phyloP scores from a whole-genome alignment of 1,284 basidiomycete species.

The Dichomitus squalens region DNA sequence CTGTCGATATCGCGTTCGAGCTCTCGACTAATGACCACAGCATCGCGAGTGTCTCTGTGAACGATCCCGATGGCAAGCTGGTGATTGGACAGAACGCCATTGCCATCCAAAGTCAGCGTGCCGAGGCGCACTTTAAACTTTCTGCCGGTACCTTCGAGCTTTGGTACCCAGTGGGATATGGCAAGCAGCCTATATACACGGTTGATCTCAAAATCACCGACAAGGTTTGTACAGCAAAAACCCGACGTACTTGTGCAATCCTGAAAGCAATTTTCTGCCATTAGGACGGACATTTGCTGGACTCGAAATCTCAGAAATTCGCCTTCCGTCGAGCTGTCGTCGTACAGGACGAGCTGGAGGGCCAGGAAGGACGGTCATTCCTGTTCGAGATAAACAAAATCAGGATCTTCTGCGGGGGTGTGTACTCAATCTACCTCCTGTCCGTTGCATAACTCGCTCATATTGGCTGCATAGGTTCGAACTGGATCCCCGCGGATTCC shows the following conservation, averaged over 20 bases:
- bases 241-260: background rate
- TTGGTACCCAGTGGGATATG: constrained; percentile 88
- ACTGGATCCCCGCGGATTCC: constrained; percentile 92
- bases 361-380: constrained; percentile 78
- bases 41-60: constrained; percentile 50
- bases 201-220: constrained; percentile 56
- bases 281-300: constrained; percentile 53
- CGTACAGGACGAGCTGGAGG: constrained; percentile 75
- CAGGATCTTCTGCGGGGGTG: constrained; percentile 85
- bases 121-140: constrained; percentile 52
- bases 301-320: constrained; percentile 57
- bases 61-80: constrained; percentile 46
- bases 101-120: constrained; percentile 40
- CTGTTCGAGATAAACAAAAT: constrained; percentile 89
- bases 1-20: constrained; percentile 47
- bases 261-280: background rate
- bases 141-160: constrained; percentile 59
- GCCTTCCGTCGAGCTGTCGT: constrained; percentile 78
- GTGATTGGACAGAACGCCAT: constrained; percentile 42
- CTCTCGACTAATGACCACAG: constrained; percentile 42
- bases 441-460: background rate
- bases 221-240: constrained; percentile 42
- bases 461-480: constrained; percentile 60
- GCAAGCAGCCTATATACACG: constrained; percentile 76
- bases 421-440: constrained; percentile 8